Conservation (phyloP, 140 eudicot species). For the Erigeron philadelphicus region DNA sequence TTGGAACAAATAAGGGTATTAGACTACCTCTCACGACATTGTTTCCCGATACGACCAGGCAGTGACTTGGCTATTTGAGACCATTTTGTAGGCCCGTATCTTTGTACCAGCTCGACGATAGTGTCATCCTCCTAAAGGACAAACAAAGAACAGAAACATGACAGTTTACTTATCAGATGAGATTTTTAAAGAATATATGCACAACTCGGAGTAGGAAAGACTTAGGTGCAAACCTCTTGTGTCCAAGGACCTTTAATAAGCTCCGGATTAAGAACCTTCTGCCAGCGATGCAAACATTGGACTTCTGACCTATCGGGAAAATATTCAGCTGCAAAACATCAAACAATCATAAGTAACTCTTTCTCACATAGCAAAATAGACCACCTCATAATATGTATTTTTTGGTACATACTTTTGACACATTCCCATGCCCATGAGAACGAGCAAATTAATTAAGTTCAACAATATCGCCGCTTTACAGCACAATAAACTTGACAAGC, state of each 20-base stretch:
- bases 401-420: not conserved
- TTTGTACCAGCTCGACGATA: constrained; percentile 60
- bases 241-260: constrained; percentile 98
- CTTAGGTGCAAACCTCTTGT: constrained; percentile 56
- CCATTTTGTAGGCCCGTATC: constrained; percentile 93
- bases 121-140: constrained; percentile 76
- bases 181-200: not conserved
- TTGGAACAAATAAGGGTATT: not conserved
- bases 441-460: not conserved
- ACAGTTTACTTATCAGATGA: not conserved
- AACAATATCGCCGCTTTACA: not conserved
- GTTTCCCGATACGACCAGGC: constrained; percentile 96
- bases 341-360: constrained; percentile 22
- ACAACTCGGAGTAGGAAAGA: constrained; percentile 1
- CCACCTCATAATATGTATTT: not conserved
- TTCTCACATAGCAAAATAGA: not conserved
- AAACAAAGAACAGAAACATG: not conserved
- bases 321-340: constrained; percentile 65
- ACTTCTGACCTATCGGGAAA: constrained; percentile 93
- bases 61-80: constrained; percentile 86
- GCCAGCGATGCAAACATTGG: constrained; percentile 98
- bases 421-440: not conserved
- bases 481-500: not conserved
- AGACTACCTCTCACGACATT: constrained; percentile 94
- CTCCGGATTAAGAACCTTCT: constrained; percentile 96